Base-by-base conservation (phyloP, 1,139 yeast genomes). In the Geotrichum histeridarum region DNA sequence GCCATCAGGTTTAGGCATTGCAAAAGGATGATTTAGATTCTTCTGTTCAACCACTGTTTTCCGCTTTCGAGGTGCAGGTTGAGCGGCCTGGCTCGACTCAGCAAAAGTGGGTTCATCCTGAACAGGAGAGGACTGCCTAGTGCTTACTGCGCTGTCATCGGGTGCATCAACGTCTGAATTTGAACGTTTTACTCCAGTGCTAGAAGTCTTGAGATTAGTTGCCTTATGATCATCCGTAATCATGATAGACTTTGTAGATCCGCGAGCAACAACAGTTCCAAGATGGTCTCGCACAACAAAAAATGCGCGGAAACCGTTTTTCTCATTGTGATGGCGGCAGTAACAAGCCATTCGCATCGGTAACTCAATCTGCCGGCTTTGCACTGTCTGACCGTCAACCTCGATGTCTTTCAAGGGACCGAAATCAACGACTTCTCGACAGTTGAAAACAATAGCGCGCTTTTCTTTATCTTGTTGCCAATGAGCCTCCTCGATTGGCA, bases 271-370 rank as follows among this genome's bases (percentile, higher is more conserved):
- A 7, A 88, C 78, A 33, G 77, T 73, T 31, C 83, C 86, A 14
- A 73, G 66, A 54, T 74, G 67, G 66, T 89, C 82, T 60, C 79
- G 83, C 52, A 88, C 66, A 5, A 86, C 82, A 61, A 88, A 82
- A 51, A 87, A 74, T 32, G 88, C 75, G 63, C 77, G 70, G 72
- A 90, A 90, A 1, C 97, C 97, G 52, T 79, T 79, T 22, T 82
- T 73, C 63, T 89, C 95, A 64, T 83, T 82, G 71, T 90, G 97
- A 69, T 90, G 97, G 63, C 97, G 81, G 70, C 96, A 90, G 69
- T 90, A 90, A 68, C 97, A 90, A n/a, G 91, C 90, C 48, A 90
- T 81, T 72, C 97, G 79, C 22, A 95, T 87, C 36, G 89, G 82
- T 15, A 90, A 73, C 54, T 86, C 93, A 6, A 65, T 47, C 50